Percentiles rank a stretch among this genome's conserved stretches.
Conservation (phyloP, 805 yeast genomes). For the Wickerhamomyces canadensis region DNA sequence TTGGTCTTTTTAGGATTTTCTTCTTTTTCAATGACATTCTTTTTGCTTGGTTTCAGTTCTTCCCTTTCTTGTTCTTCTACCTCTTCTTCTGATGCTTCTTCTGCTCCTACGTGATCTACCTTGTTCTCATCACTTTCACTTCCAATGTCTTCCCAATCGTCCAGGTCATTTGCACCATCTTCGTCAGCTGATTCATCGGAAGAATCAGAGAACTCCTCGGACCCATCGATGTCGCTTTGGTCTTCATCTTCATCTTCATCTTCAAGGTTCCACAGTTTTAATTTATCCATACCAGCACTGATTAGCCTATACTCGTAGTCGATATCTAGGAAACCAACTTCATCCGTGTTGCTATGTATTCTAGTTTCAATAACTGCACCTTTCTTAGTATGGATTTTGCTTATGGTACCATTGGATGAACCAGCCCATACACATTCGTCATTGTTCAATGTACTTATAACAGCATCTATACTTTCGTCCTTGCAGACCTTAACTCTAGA, state of each 20-base stretch:
- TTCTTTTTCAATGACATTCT: conserved; percentile 14
- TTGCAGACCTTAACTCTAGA: conserved; percentile 64
- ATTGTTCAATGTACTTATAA: conserved; percentile 37
- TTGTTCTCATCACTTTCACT: conserved; percentile 15
- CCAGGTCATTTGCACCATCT: conserved; percentile 4
- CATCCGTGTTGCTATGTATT: conserved; percentile 65
- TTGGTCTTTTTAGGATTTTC: conserved; percentile 14
- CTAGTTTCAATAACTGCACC: conserved; percentile 64
- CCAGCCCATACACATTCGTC: conserved; percentile 69
- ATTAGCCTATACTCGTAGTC: conserved; percentile 77
- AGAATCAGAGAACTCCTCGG: conserved; percentile 4
- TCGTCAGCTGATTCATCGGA: conserved; percentile 12
- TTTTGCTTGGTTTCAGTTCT: conserved; percentile 7
- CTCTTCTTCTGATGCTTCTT: conserved; percentile 12
- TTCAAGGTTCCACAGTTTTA: conserved; percentile 66
- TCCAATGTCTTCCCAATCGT: conserved; percentile 6
- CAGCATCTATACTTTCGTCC: conserved; percentile 69
- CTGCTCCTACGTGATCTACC: conserved; percentile 17
- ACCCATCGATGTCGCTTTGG: conserved; percentile 12
- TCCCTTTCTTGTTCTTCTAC: conserved; percentile 11
- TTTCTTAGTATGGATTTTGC: conserved; percentile 56
- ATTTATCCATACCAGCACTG: conserved; percentile 76
- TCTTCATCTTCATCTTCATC: conserved; percentile 28
- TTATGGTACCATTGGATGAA: conserved; percentile 67
- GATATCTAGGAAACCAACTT: conserved; percentile 68